Evolutionary conservation across 139 green algal genomes (phyloP), one percentile per base, ranked within the genome.

Genomic region (Pedinophyceae sp.): DNA sequence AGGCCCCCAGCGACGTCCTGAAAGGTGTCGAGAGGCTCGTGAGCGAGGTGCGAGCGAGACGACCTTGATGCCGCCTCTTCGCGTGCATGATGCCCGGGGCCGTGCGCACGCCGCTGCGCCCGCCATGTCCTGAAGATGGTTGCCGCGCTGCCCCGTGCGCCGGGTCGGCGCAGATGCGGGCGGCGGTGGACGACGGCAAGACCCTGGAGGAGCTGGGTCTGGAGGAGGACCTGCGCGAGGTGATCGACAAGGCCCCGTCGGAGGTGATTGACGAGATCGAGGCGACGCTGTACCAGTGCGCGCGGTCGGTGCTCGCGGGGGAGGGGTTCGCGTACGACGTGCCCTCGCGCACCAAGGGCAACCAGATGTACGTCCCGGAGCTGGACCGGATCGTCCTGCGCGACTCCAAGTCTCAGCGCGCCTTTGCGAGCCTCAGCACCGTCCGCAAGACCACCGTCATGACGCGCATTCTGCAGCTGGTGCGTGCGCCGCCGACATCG

Each of bases 321-420:
- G 65, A 85, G 30, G 83, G 83, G 2, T 88, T 86, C 66, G 59
- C 60, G 25, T 91, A 75, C 52, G 74, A 82, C 30, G 58, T 96
- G 13, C 87, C 87, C 19, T 85, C 72, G 0, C 64, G 87, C 5
- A 55, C 75, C 30, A 86, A 87, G 55, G 67, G 51, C 45, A 93
- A 93, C 54, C 81, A 91, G 68, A 55, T 87, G 30, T 81, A 86
- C 27, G 69, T 84, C 18, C 54, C 64, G 28, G 80, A 94, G 60
- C 77, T 95, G 43, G 87, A 96, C 67, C 75, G 87, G 41, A 96
- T 95, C 18, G 87, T 96, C 50, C 72, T 96, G 19, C 79, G 79
- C 45, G 81, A 93, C 71, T 68, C 68, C 1, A 58, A 52, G 26
- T 77, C 69, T 16, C 70, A 78, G 48, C 67, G 87, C 0, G 59